Percentiles rank a stretch among this genome's conserved stretches.
phyloP scores from a whole-genome alignment of 306 rosid species.

The Sesbania bispinosa region DNA sequence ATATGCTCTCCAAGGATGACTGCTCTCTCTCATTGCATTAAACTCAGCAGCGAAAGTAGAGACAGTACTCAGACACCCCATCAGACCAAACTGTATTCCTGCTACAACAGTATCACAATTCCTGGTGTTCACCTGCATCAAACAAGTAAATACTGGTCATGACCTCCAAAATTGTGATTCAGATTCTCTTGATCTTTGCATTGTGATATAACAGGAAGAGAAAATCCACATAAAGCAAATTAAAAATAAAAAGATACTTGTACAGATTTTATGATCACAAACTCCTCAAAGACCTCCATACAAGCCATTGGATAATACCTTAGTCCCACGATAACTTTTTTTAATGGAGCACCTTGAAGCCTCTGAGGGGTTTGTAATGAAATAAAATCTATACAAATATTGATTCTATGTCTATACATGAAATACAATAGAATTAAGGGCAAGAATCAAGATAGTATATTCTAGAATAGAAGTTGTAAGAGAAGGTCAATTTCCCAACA shows the following conservation, averaged over 20 bases:
- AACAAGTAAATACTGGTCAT: background rate
- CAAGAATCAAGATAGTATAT: conserved; percentile 3
- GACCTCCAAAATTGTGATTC: background rate
- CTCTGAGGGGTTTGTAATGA: background rate
- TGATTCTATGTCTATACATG: background rate
- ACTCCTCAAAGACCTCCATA: background rate
- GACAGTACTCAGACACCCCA: conserved; percentile 88
- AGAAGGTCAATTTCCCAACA: background rate
- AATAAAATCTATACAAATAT: background rate
- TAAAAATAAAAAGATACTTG: background rate
- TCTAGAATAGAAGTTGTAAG: background rate
- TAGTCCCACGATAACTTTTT: background rate
- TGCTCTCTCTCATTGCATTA: conserved; percentile 75
- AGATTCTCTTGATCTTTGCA: background rate
- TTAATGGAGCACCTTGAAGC: background rate
- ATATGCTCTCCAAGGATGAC: conserved; percentile 67
- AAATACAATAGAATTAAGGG: background rate
- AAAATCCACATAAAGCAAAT: background rate
- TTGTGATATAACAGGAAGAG: background rate
- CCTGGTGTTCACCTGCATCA: conserved; percentile 54
- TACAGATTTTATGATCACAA: background rate
- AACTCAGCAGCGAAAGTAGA: conserved; percentile 86
- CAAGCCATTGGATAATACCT: background rate
- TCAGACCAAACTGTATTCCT: conserved; percentile 66
- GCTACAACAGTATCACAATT: conserved; percentile 47